Conservation (phyloP, 345 rosid genomes). For the Durio zibethinus region DNA sequence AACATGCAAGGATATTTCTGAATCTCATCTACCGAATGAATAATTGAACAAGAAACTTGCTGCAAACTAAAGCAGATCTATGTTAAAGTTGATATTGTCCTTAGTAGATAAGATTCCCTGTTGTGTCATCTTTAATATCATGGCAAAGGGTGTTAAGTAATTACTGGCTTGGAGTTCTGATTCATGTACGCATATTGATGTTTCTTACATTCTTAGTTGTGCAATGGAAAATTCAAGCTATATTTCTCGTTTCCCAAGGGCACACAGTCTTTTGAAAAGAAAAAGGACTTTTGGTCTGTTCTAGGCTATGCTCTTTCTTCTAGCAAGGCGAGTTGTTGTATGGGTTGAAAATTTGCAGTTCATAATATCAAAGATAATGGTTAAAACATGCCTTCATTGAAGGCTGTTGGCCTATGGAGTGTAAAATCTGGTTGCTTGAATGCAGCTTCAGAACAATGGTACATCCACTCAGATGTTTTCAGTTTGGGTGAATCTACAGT, state of each 20-base stretch:
- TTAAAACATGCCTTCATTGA: background rate
- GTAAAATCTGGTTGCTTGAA: background rate
- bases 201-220: background rate
- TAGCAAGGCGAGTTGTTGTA: background rate
- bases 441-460: background rate
- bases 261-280: background rate
- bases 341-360: background rate
- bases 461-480: background rate
- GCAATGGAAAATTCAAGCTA: background rate
- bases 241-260: background rate
- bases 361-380: background rate
- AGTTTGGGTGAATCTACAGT: background rate
- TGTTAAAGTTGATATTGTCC: background rate
- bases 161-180: background rate
- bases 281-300: background rate
- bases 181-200: background rate
- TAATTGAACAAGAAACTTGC: background rate
- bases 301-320: background rate
- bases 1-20: background rate
- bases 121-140: background rate
- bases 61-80: background rate
- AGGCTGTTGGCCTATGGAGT: background rate
- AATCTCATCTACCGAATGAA: background rate
- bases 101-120: background rate
- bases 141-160: background rate